phyloP scores from a whole-genome alignment of 1,284 basidiomycete species.

The Clitocybe nebularis region DNA sequence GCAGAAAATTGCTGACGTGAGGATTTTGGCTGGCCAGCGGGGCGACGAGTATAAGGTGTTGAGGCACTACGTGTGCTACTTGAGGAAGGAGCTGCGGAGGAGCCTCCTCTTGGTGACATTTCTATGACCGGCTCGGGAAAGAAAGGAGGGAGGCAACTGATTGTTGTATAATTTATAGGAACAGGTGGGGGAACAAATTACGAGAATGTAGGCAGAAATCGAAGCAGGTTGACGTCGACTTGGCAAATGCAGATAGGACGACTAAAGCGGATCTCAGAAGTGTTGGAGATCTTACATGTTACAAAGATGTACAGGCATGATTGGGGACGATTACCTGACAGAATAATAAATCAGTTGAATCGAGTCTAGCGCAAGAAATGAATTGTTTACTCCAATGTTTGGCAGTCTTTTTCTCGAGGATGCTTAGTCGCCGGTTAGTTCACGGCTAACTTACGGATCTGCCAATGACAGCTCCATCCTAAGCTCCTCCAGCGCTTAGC shows the following conservation, averaged over 20 bases:
- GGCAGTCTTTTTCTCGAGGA: slow-evolving; percentile 24
- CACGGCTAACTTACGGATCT: no score
- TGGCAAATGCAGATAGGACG: slow-evolving; percentile 29
- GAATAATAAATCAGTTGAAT: slow-evolving; percentile 11
- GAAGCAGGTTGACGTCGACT: slow-evolving; percentile 24
- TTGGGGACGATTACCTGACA: no score
- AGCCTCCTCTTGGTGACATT: slow-evolving; percentile 52
- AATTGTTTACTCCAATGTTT: slow-evolving; percentile 20
- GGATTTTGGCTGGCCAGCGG: slow-evolving; percentile 62
- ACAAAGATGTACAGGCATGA: slow-evolving; percentile 6
- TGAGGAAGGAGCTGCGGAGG: slow-evolving; percentile 29
- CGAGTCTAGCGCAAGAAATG: slow-evolving; percentile 12
- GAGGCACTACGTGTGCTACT: slow-evolving; percentile 29
- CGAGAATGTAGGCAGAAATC: slow-evolving; percentile 19
- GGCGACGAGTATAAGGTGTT: slow-evolving; percentile 49
- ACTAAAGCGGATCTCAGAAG: slow-evolving; percentile 35
- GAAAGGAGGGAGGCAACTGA: slow-evolving; percentile 21
- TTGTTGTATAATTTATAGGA: slow-evolving; percentile 30
- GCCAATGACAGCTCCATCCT: no score
- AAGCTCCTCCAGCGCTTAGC: no score
- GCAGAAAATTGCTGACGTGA: slow-evolving; percentile 81
- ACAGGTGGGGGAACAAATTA: slow-evolving; percentile 23
- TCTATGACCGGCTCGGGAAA: slow-evolving; percentile 12
- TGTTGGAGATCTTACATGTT: slow-evolving; percentile 33
- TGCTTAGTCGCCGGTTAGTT: slow-evolving; percentile 28